Conservation (phyloP, 768 basidiomycete species). For the Lentinula boryana region DNA sequence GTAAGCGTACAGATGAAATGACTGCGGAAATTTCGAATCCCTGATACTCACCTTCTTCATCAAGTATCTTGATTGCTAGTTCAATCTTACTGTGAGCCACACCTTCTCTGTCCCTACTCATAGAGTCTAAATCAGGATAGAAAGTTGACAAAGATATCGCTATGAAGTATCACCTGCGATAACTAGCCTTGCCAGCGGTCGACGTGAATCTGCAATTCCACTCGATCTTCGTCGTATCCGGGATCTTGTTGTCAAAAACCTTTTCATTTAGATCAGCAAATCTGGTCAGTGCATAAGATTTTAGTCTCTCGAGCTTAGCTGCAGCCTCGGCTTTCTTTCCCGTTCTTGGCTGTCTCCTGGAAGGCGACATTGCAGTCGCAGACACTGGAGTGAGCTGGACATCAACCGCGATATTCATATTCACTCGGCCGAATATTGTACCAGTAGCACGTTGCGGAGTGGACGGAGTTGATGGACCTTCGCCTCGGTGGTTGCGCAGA, state of each 20-base stretch:
- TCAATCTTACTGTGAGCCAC: constrained; percentile 61
- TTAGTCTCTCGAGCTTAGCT: constrained; percentile 38
- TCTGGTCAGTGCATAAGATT: constrained; percentile 50
- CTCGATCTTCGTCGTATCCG: constrained; percentile 45
- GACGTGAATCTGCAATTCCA: constrained; percentile 65
- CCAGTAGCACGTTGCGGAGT: not conserved
- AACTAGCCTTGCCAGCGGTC: constrained; percentile 68
- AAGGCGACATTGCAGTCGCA: constrained; percentile 6
- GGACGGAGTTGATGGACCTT: not conserved
- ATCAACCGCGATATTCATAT: not conserved
- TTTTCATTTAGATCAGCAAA: constrained; percentile 53
- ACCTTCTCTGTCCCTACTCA: constrained; percentile 47
- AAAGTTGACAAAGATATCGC: not conserved
- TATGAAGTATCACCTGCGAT: constrained; percentile 39
- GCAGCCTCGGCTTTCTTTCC: constrained; percentile 36
- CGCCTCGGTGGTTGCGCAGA: constrained; percentile 12
- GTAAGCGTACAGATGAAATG: not conserved
- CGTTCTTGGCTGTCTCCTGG: constrained; percentile 18
- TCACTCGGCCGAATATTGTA: not conserved
- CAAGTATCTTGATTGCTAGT: constrained; percentile 78
- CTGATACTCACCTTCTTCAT: constrained; percentile 55
- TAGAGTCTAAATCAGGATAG: not conserved
- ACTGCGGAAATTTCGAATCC: not conserved
- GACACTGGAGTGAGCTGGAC: not conserved
- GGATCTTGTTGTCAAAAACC: constrained; percentile 52